Evolutionary conservation across 495 filamentous ascomycete genomes (phyloP).

Genomic region (Hypomontagnella submonticulosa): DNA sequence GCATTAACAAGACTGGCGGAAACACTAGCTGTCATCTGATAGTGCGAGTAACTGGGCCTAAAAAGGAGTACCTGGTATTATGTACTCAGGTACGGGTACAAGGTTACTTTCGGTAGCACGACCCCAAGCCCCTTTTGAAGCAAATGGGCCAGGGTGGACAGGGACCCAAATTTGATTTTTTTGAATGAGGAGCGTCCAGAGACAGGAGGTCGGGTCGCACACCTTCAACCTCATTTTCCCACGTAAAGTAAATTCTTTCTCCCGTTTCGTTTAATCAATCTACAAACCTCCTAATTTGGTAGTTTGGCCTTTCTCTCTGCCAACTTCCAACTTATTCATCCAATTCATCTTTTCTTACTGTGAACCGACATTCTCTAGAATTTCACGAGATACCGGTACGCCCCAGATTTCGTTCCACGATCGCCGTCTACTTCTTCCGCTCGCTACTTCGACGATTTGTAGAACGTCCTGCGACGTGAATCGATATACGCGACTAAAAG

Average conservation of each 20-base stretch:
- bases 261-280: conserved; percentile 26
- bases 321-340: conserved; percentile 20
- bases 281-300: conserved; percentile 39
- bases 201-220: conserved; percentile 45
- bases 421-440: conserved; percentile 31
- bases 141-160: conserved; percentile 23
- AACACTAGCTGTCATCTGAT: conserved; percentile 6
- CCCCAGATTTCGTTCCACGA: conserved; percentile 25
- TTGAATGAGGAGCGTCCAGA: conserved; percentile 35
- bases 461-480: conserved; percentile 30
- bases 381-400: conserved; percentile 31
- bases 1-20: conserved; percentile 25
- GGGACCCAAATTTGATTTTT: conserved; percentile 44
- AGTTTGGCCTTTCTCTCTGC: conserved; percentile 33
- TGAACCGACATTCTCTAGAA: conserved; percentile 38
- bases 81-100: conserved; percentile 2
- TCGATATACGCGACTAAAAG: conserved; percentile 36
- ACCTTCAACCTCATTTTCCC: conserved; percentile 43
- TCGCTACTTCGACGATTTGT: conserved; percentile 31
- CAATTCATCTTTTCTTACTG: conserved; percentile 37
- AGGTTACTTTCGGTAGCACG: conserved; percentile 12
- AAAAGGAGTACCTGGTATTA: conserved; percentile 27
- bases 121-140: conserved; percentile 43
- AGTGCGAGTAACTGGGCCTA: conserved; percentile 10
- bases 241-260: conserved; percentile 36